A percentile compares a stretch with the other conserved stretches of the same genome.
Conservation (phyloP, 179 eudicot species). For the Carnegiea gigantea region DNA sequence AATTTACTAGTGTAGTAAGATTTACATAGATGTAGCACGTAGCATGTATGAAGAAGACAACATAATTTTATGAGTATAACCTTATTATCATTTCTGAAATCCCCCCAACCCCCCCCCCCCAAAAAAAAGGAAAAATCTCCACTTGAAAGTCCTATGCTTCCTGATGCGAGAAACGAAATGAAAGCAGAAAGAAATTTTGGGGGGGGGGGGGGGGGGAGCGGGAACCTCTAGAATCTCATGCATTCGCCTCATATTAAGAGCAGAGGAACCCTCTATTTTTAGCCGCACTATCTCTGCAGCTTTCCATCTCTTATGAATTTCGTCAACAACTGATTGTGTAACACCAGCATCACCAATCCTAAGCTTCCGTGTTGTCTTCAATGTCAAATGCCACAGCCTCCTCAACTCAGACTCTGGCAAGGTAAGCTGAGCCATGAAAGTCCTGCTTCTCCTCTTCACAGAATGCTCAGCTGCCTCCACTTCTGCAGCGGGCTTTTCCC, state of each 20-base stretch:
- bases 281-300: conserved; percentile 66
- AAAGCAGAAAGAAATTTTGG: background rate
- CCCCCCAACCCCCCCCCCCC: too few relatives aligned
- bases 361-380: conserved; percentile 60
- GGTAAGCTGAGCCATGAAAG: conserved; percentile 78
- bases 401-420: conserved; percentile 77
- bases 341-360: conserved; percentile 76
- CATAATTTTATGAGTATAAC: background rate
- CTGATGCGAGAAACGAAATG: background rate
- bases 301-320: conserved; percentile 79
- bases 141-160: background rate
- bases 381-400: conserved; percentile 62
- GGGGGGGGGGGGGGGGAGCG: conserved; percentile 19
- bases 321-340: conserved; percentile 62
- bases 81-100: background rate
- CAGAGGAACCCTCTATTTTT: conserved; percentile 86
- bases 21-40: background rate
- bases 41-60: background rate
- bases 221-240: conserved; percentile 89
- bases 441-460: conserved; percentile 62
- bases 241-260: conserved; percentile 87
- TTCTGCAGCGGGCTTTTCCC: conserved; percentile 61
- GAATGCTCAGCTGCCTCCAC: conserved; percentile 38
- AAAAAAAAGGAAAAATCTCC: background rate
- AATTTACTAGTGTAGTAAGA: background rate